A percentile compares a stretch with the other conserved stretches of the same genome.
Evolutionary conservation across 2,329 filamentous ascomycete species (phyloP).

Genomic region (Eurotiales sp.): DNA sequence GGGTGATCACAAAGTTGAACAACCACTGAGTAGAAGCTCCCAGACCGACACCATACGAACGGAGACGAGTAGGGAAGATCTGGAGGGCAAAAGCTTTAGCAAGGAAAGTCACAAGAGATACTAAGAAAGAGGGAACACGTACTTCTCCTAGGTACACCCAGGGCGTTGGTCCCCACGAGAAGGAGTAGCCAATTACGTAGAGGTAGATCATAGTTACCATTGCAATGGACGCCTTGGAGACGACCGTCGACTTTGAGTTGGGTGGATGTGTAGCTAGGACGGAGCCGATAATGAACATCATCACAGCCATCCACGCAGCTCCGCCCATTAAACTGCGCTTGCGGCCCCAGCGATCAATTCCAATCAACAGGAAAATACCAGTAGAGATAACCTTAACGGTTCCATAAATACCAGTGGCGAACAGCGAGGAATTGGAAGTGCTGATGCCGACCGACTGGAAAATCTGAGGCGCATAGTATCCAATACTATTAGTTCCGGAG

Average conservation of each 20-base stretch:
- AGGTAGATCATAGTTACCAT: conserved; percentile 51
- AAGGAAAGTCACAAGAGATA: too few species aligned
- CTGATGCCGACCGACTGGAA: conserved; percentile 35
- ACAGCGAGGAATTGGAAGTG: conserved; percentile 30
- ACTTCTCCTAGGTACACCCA: conserved; percentile 35
- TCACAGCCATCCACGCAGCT: conserved; percentile 31
- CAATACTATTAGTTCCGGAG: conserved; percentile 37
- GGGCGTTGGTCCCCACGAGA: conserved; percentile 33
- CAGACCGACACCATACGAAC: conserved; percentile 36
- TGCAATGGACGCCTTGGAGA: conserved; percentile 30
- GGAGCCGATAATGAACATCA: conserved; percentile 39
- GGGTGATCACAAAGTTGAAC: conserved; percentile 42
- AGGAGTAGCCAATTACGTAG: conserved; percentile 36
- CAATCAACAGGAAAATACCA: conserved; percentile 33
- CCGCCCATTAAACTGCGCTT: conserved; percentile 34
- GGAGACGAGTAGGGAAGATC: conserved; percentile 39
- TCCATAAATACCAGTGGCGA: conserved; percentile 37
- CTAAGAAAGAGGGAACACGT: conserved; percentile 6
- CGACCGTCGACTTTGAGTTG: conserved; percentile 20
- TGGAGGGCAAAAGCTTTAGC: conserved; percentile 16
- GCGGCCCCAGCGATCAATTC: conserved; percentile 37
- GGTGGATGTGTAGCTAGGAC: conserved; percentile 32
- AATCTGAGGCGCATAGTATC: conserved; percentile 38
- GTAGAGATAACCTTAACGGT: conserved; percentile 37
- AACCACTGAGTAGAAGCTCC: conserved; percentile 37